A percentile compares a stretch with the other conserved stretches of the same genome.
phyloP scores from a whole-genome alignment of 257 asterid species.

The Salvia miltiorrhiza region DNA sequence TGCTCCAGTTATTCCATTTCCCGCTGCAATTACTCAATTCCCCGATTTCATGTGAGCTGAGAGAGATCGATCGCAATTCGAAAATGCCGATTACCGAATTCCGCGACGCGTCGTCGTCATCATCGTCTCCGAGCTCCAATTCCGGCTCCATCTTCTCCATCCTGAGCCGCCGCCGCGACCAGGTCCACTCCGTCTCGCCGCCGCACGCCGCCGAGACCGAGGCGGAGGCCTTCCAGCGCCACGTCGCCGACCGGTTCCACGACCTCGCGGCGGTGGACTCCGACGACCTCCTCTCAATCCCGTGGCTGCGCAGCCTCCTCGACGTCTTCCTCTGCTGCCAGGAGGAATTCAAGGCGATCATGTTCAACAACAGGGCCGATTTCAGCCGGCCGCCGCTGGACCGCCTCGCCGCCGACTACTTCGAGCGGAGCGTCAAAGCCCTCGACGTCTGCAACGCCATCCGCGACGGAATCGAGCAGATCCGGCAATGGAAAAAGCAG shows the following conservation, averaged over 20 bases:
- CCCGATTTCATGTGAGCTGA: constrained; percentile 5
- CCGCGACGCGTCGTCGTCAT: constrained; percentile 35
- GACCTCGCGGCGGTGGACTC: constrained; percentile 38
- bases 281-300: constrained; percentile 50
- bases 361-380: constrained; percentile 31
- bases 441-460: constrained; percentile 71
- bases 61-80: too few species aligned
- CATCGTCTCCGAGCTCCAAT: constrained; percentile 11
- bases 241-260: constrained; percentile 43
- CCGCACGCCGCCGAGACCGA: constrained; percentile 31
- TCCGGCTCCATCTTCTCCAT: constrained; percentile 43
- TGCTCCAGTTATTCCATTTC: too few species aligned
- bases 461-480: constrained; percentile 68
- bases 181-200: constrained; percentile 44
- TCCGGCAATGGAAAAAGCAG: constrained; percentile 61
- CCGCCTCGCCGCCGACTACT: constrained; percentile 37
- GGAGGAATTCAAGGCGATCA: constrained; percentile 49
- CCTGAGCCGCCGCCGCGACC: constrained; percentile 48
- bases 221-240: constrained; percentile 50
- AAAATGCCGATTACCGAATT: constrained; percentile 43
- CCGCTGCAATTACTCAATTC: not conserved
- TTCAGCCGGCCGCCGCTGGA: constrained; percentile 45
- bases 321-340: constrained; percentile 57
- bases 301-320: constrained; percentile 56
- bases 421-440: constrained; percentile 67